Evolutionary conservation across 2,329 filamentous ascomycete genomes (phyloP).

Genomic region (Cladosporium austrohemisphaericum): DNA sequence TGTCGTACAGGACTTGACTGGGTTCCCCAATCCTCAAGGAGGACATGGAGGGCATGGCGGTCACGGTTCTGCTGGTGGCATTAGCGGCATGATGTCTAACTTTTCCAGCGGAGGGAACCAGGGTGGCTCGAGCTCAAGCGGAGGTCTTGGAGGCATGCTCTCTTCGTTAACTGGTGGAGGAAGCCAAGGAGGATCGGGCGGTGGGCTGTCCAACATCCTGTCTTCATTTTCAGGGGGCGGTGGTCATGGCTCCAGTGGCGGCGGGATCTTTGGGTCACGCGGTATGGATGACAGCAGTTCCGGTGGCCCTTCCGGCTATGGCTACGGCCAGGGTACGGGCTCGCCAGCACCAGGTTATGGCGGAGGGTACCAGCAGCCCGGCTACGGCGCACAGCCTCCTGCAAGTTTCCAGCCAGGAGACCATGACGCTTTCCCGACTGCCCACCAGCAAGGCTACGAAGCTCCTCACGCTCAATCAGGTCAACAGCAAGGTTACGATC

Average conservation of each 20-base stretch:
- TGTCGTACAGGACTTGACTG: slow-evolving; percentile 26
- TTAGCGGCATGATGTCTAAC: slow-evolving; percentile 5
- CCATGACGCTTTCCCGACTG: slow-evolving; percentile 28
- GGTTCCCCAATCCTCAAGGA: slow-evolving; percentile 11
- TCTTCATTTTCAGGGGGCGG: slow-evolving; percentile 6
- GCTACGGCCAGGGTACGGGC: slow-evolving; percentile 5
- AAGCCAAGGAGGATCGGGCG: slow-evolving; percentile 4
- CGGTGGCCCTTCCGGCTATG: neutral
- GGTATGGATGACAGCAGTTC: slow-evolving; percentile 1
- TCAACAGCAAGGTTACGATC: slow-evolving; percentile 6
- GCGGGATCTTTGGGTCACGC: slow-evolving; percentile 12
- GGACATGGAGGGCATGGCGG: slow-evolving; percentile 7
- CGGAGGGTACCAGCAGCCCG: slow-evolving; percentile 8
- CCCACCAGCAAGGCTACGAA: slow-evolving; percentile 35
- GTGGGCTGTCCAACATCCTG: slow-evolving; percentile 5
- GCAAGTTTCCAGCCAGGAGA: slow-evolving; percentile 29
- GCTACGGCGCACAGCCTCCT: slow-evolving; percentile 16
- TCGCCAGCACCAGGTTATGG: slow-evolving; percentile 8
- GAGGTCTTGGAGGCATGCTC: slow-evolving; percentile 10
- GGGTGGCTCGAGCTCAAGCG: slow-evolving; percentile 8
- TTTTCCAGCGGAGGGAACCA: neutral
- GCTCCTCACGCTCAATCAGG: neutral
- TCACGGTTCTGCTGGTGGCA: slow-evolving; percentile 4
- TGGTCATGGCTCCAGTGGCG: slow-evolving; percentile 1
- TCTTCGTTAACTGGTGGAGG: slow-evolving; percentile 4